Evolutionary conservation across 164 flowering plant genomes (phyloP), one percentile per base, ranked within the genome.

Genomic region (Chimonanthus praecox): DNA sequence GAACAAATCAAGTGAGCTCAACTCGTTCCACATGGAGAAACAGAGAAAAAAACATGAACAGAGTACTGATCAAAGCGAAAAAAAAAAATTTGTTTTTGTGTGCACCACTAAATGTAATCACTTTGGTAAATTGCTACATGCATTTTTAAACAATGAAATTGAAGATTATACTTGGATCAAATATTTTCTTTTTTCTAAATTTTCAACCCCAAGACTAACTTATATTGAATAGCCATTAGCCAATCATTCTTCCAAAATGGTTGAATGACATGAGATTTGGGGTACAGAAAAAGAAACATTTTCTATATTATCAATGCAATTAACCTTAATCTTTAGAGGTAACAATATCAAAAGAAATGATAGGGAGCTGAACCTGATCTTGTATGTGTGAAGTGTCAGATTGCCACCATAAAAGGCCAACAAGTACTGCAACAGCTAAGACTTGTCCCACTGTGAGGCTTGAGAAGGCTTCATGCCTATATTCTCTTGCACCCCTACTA

Each of bases 331-430:
- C 33, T 33, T 33, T 33, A 33, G 33, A 1, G 33, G 33, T 33
- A 33, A 33, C 33, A 33, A 33, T 47, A 6, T 47, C 44, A n/a
- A 47, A 16, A 47, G 44, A 51, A 9, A 21, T 21, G 72, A 43
- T 50, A 51, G 11, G n/a, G 9, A 47, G 15, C 7, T 16, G 11
- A 50, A 70, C 72, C 72, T 64, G 74, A 72, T 79, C 85, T 78
- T 85, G 71, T 83, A 85, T 6, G 86, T 80, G 2, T 77, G 54
- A 4, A 78, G 62, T 77, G 76, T 76, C 81, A 80, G 47, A 80
- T 54, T 10, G 47, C 71, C 16, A 60, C 67, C 74, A 72, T 49
- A 72, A 46, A 11, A 49, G 69, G 3, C 74, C 74, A 3, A 64
- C 8, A 4, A 75, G 51, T 3, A 75, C 20, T 3, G 77, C 54